phyloP scores from a whole-genome alignment of 1,284 basidiomycete genomes.

The Cutaneotrichosporon cavernicola region DNA sequence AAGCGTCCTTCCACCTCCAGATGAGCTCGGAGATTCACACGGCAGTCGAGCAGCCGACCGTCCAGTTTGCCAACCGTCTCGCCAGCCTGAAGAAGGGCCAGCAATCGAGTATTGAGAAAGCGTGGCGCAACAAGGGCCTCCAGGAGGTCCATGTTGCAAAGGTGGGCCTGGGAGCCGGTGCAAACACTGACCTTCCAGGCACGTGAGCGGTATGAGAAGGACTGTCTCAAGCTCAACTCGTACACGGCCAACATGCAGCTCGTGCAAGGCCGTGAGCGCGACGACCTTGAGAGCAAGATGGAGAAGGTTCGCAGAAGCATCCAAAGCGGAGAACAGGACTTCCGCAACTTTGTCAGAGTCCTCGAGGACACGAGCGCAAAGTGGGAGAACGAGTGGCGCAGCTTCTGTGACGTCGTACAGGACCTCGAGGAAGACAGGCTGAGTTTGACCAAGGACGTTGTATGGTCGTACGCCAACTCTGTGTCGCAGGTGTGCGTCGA shows the following conservation, averaged over 20 bases:
- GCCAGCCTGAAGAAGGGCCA: slow-evolving; percentile 66
- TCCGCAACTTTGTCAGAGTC: slow-evolving; percentile 78
- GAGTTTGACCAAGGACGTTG: slow-evolving; percentile 89
- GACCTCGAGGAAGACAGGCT: slow-evolving; percentile 93
- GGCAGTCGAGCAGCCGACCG: slow-evolving; percentile 69
- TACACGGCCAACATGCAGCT: slow-evolving; percentile 91
- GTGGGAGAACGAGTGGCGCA: slow-evolving; percentile 94
- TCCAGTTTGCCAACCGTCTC: slow-evolving; percentile 66
- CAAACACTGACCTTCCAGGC: slow-evolving; percentile 56
- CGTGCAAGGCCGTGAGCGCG: slow-evolving; percentile 89
- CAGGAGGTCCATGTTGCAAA: slow-evolving; percentile 81
- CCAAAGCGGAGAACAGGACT: slow-evolving; percentile 84
- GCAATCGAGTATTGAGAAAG: slow-evolving; percentile 77
- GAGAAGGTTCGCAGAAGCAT: slow-evolving; percentile 89
- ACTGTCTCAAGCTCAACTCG: slow-evolving; percentile 92
- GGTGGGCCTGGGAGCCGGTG: slow-evolving; percentile 32
- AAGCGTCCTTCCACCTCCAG: slow-evolving; percentile 59
- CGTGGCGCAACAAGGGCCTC: slow-evolving; percentile 78
- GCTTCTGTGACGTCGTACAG: slow-evolving; percentile 85
- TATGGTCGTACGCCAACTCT: slow-evolving; percentile 95
- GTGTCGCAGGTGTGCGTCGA: slow-evolving; percentile 92
- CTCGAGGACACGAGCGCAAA: slow-evolving; percentile 75
- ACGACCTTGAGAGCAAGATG: slow-evolving; percentile 83
- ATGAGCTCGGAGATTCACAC: slow-evolving; percentile 72
- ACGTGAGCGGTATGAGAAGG: slow-evolving; percentile 88